Base-by-base conservation (phyloP, 2,329 filamentous ascomycete genomes). In the Arthrobotrys sinensis region DNA sequence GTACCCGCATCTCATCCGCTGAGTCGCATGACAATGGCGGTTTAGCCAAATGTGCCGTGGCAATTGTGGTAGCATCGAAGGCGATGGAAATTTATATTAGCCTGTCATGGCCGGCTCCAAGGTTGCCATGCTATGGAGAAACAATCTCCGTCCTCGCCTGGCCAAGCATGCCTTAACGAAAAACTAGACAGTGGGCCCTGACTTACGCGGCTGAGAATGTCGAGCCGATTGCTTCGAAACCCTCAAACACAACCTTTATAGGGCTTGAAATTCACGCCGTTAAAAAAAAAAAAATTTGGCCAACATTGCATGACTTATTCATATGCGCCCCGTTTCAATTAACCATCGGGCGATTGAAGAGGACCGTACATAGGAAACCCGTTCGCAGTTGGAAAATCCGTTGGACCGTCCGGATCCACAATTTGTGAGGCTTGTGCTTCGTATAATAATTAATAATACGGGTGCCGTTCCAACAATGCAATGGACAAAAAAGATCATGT, bases 91-190 rank as follows among this genome's bases (percentile, higher is more conserved):
- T 68, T 38, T 46, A 68, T 55, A 66, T 76, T 76, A 76, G 71
- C 71, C 71, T 69, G 71, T 66, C 71, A 48, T 46, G 32, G 32
- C 52, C 19, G 34, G 45, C 36, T 38, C 60, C 52, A 63, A 38
- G 52, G 52, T 67, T 48, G 63, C 64, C 24, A 68, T 63, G 53
- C 11, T 50, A 63, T 69, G 71, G 71, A 76, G 64, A 76, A 76
- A 76, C 71, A 69, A 69, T 69, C 64, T 76, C 71, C 71, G 71
- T 53, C 24, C 57, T 63, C 57, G 57, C 57, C 57, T 43, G 67
- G 45, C 32, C 34, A 32, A 65, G 60, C 68, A 57, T 53, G 50
- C n/a, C 38, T 57, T 65, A 66, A 50, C 50, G 60, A 65, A 73
- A 68, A 68, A 46, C 24, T 46, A 1, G 50, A 60, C 19, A 57